Percentiles rank a stretch among this genome's conserved stretches.
phyloP scores from a whole-genome alignment of 306 rosid species.

The Prunus campanulata region DNA sequence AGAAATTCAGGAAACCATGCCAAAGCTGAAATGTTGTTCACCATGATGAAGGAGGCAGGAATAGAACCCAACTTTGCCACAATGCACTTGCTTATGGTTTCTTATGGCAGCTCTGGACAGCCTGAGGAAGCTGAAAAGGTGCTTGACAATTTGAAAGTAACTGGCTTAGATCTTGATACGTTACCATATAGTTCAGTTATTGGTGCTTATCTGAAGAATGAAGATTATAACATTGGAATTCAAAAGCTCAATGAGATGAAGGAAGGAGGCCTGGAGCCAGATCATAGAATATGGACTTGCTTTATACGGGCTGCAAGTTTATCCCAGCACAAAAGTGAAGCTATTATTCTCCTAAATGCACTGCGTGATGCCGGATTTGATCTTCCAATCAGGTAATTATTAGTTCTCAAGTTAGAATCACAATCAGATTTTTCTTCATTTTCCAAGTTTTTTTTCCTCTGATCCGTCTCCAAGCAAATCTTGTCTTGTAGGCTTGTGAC shows the following conservation, averaged over 20 bases:
- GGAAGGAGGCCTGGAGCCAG: conserved; percentile 64
- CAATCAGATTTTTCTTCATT: neutral
- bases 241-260: conserved; percentile 74
- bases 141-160: conserved; percentile 64
- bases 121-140: conserved; percentile 90
- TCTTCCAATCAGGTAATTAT: conserved; percentile 79
- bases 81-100: conserved; percentile 93
- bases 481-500: conserved; percentile 64
- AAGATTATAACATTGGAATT: conserved; percentile 57
- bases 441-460: conserved; percentile 3
- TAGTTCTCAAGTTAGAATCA: neutral
- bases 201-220: conserved; percentile 75
- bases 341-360: conserved; percentile 60
- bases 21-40: conserved; percentile 73
- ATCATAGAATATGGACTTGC: conserved; percentile 97
- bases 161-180: conserved; percentile 57
- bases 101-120: conserved; percentile 85
- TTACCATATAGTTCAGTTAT: conserved; percentile 87
- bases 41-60: conserved; percentile 80
- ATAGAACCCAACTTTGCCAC: conserved; percentile 83
- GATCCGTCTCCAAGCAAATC: conserved; percentile 13
- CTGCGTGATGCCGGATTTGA: conserved; percentile 59
- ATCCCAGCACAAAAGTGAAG: conserved; percentile 50
- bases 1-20: conserved; percentile 75
- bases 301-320: conserved; percentile 89